These are phyloP conservation scores for Fallopia convolvulus DNA, from an alignment of 148 eudicot genomes.

Conservation along the genomic window DNA sequence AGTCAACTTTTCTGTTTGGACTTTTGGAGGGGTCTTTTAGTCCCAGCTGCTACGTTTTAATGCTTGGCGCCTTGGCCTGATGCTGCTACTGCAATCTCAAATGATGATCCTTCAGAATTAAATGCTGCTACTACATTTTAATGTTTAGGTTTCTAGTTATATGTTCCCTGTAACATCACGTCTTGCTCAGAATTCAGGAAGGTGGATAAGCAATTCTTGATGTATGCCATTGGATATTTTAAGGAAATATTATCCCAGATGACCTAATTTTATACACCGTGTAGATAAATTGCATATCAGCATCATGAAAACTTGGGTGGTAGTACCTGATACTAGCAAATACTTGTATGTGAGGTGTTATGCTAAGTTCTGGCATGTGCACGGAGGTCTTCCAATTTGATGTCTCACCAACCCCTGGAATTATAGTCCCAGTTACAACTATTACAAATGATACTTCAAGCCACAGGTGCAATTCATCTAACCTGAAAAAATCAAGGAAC, in stretches of 20 bases:
- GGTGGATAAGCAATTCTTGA: background rate
- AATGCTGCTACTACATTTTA: too few species aligned
- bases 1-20: too few species aligned
- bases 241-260: background rate
- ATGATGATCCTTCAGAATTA: too few species aligned
- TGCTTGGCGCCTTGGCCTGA: too few species aligned
- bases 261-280: background rate
- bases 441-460: slow-evolving; percentile 33
- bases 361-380: slow-evolving; percentile 91
- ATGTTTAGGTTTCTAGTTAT: background rate
- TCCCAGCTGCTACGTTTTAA: too few species aligned
- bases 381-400: slow-evolving; percentile 95
- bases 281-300: background rate
- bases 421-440: slow-evolving; percentile 61
- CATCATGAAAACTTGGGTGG: background rate
- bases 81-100: too few species aligned
- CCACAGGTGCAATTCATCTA: slow-evolving; percentile 39
- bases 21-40: too few species aligned
- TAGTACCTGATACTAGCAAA: background rate
- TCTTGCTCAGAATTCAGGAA: too few species aligned
- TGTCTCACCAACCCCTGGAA: slow-evolving; percentile 68
- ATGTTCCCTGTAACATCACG: background rate
- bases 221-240: background rate
- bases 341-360: slow-evolving; percentile 46
- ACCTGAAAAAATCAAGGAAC: slow-evolving; percentile 37